These are phyloP conservation scores for Porodaedalea pini DNA, from an alignment of 1,284 basidiomycete genomes.

Conservation along the genomic window DNA sequence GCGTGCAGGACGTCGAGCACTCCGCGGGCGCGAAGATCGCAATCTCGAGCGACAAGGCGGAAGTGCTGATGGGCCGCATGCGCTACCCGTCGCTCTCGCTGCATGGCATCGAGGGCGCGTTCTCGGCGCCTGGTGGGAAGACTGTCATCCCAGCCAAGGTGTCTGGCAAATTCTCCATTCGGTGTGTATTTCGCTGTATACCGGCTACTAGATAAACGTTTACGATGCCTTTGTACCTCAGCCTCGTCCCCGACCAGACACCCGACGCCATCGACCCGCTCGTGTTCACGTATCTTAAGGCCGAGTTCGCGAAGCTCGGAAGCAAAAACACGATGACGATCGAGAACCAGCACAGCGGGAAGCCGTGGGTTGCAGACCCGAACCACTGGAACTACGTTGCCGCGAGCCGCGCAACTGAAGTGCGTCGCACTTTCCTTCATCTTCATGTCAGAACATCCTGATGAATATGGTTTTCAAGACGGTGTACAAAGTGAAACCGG, in stretches of 20 bases:
- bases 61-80: conserved; percentile 90
- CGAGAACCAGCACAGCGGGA: conserved; percentile 77
- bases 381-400: conserved; percentile 97
- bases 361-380: conserved; percentile 84
- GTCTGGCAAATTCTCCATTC: conserved; percentile 91
- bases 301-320: conserved; percentile 80
- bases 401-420: conserved; percentile 79
- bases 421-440: conserved; percentile 28
- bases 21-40: conserved; percentile 79
- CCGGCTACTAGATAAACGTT: background rate
- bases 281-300: conserved; percentile 68
- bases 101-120: conserved; percentile 97
- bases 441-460: background rate
- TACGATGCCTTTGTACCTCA: conserved; percentile 25
- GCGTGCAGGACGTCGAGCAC: conserved; percentile 71
- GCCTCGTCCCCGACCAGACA: conserved; percentile 86
- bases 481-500: conserved; percentile 80
- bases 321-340: conserved; percentile 75
- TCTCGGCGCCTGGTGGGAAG: conserved; percentile 85
- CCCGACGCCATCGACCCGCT: conserved; percentile 72
- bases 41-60: conserved; percentile 76
- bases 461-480: conserved; percentile 39
- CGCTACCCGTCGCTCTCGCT: conserved; percentile 85
- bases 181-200: conserved; percentile 44
- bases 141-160: conserved; percentile 95